Percentiles rank a stretch among this genome's conserved stretches.
These are phyloP conservation scores for Niveomyces coronatus DNA, from an alignment of 2,329 filamentous ascomycete species.

Conservation along the genomic window DNA sequence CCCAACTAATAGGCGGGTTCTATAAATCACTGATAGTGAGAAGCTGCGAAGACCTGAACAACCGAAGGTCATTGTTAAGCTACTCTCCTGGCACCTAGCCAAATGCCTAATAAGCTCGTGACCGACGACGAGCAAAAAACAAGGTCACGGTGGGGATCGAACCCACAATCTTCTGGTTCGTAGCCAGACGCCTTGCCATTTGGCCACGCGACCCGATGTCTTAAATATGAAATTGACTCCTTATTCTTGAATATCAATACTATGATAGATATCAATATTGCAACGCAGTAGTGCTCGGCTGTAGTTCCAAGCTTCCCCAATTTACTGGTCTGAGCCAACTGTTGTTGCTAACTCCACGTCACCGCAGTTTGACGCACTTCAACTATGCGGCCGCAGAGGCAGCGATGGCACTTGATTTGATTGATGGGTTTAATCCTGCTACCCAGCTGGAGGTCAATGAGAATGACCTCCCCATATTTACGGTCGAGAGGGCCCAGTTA, in stretches of 20 bases:
- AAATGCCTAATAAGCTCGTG: too few relatives aligned
- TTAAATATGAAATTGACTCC: neutral
- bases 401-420: constrained; percentile 27
- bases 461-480: constrained; percentile 78
- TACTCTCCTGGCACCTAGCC: too few relatives aligned
- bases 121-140: constrained; percentile 6
- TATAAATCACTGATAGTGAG: too few relatives aligned
- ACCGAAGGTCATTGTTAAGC: too few relatives aligned
- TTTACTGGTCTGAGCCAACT: constrained; percentile 1
- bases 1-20: too few relatives aligned
- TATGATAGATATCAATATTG: too few relatives aligned
- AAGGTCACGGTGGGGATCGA: constrained; percentile 12
- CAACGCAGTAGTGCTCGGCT: too few relatives aligned
- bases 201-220: constrained; percentile 9
- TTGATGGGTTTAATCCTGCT: constrained; percentile 61
- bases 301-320: too few relatives aligned
- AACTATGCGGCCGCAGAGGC: constrained; percentile 1
- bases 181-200: constrained; percentile 13
- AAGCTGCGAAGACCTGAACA: too few relatives aligned
- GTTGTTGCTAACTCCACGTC: neutral
- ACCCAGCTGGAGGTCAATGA: constrained; percentile 45
- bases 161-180: constrained; percentile 13
- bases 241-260: neutral
- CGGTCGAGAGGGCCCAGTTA: constrained; percentile 83
- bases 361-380: neutral